Percentiles rank a stretch among this genome's conserved stretches.
Evolutionary conservation across 1,139 yeast species (phyloP).

Genomic region (Diutina scorzettiae): DNA sequence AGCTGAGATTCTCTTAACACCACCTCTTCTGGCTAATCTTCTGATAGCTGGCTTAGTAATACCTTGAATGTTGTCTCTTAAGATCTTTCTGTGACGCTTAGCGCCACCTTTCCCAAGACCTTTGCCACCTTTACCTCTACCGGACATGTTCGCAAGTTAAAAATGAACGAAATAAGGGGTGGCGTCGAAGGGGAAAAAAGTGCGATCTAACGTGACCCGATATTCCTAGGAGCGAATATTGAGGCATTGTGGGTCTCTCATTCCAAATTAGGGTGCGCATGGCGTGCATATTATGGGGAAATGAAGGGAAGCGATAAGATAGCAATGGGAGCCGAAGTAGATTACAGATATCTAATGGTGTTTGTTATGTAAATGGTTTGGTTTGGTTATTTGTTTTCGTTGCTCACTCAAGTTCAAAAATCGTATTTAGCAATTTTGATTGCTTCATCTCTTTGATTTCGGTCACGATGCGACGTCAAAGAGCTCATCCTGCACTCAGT

Average conservation of each 20-base stretch:
- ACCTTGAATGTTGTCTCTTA: conserved; percentile 99
- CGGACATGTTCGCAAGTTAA: conserved; percentile 56
- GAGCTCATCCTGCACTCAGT: no score
- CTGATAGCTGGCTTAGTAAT: conserved; percentile 99
- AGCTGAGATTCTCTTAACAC: conserved; percentile 99
- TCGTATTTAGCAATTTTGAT: no score
- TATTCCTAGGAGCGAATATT: neutral
- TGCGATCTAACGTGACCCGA: conserved; percentile 2
- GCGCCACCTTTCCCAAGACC: conserved; percentile 99
- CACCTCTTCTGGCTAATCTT: conserved; percentile 99
- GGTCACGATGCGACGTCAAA: no score
- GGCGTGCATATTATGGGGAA: neutral
- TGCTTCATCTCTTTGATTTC: no score
- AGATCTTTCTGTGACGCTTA: conserved; percentile 99
- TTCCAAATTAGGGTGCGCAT: neutral
- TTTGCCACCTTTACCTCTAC: conserved; percentile 99
- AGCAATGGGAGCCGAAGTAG: no score
- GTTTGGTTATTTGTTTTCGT: no score
- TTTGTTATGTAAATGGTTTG: no score
- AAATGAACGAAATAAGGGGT: neutral
- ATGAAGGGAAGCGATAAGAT: no score
- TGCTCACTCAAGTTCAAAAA: no score
- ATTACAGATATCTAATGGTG: no score
- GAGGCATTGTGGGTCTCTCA: neutral
- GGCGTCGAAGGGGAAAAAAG: neutral